phyloP scores from a whole-genome alignment of 2,329 filamentous ascomycete genomes.

The Blumeria graminis region DNA sequence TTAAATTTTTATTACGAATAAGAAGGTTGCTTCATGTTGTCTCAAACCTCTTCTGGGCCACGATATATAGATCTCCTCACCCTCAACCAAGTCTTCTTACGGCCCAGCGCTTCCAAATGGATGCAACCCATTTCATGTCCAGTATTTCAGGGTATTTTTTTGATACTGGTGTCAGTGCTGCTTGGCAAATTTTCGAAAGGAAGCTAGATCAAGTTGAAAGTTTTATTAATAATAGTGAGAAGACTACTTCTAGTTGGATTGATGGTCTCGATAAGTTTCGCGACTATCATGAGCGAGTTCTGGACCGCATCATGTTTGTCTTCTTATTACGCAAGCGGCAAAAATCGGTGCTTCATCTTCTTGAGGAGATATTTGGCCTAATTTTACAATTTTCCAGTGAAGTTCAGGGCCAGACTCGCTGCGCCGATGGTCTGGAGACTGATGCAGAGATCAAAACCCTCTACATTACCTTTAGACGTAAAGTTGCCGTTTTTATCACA shows the following conservation, averaged over 20 bases:
- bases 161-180: constrained; percentile 46
- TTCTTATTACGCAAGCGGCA: constrained; percentile 55
- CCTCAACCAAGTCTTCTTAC: constrained; percentile 8
- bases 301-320: constrained; percentile 53
- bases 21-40: constrained; percentile 58
- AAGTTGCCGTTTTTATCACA: constrained; percentile 48
- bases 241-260: constrained; percentile 18
- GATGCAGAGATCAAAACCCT: constrained; percentile 23
- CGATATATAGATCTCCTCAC: constrained; percentile 17
- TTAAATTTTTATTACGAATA: constrained; percentile 54
- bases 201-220: constrained; percentile 40
- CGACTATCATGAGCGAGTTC: constrained; percentile 43
- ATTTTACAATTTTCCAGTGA: constrained; percentile 48
- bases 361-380: constrained; percentile 52
- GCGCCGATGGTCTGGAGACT: constrained; percentile 3
- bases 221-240: constrained; percentile 24
- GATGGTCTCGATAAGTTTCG: constrained; percentile 43
- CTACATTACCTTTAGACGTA: constrained; percentile 43
- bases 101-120: constrained; percentile 36
- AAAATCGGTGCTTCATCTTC: constrained; percentile 41
- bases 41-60: constrained; percentile 36
- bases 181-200: constrained; percentile 47
- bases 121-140: constrained; percentile 59
- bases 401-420: constrained; percentile 14
- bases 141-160: constrained; percentile 56